Evolutionary conservation across 495 filamentous ascomycete species (phyloP).

Genomic region (Aspergillus cavernicola): DNA sequence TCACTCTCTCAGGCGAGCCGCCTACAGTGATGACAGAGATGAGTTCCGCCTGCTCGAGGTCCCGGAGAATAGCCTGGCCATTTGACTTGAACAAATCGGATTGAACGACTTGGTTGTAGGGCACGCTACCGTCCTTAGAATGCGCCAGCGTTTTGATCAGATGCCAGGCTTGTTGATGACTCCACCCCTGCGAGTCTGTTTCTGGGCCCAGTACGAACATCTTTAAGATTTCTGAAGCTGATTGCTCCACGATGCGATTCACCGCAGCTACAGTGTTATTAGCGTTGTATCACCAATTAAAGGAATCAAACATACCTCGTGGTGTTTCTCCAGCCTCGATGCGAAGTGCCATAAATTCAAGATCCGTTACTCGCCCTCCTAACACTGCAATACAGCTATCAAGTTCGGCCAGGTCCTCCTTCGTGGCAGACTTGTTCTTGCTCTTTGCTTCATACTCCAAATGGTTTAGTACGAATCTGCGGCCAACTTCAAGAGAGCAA

Average conservation of each 20-base stretch:
- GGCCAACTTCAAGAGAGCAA: conserved; percentile 78
- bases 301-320: conserved; percentile 36
- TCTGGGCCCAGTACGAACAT: conserved; percentile 71
- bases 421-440: conserved; percentile 31
- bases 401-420: conserved; percentile 55
- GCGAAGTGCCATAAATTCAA: conserved; percentile 87
- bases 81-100: conserved; percentile 63
- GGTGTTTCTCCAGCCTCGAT: conserved; percentile 88
- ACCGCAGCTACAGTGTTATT: conserved; percentile 62
- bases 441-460: conserved; percentile 52
- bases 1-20: conserved; percentile 73
- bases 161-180: conserved; percentile 82
- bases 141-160: conserved; percentile 70
- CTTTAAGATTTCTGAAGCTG: conserved; percentile 84
- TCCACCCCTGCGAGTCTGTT: conserved; percentile 56
- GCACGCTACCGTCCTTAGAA: conserved; percentile 49
- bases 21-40: conserved; percentile 69
- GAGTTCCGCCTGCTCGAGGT: conserved; percentile 82
- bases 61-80: conserved; percentile 69
- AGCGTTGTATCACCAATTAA: background rate
- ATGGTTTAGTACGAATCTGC: conserved; percentile 84
- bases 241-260: conserved; percentile 81
- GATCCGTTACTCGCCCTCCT: conserved; percentile 87
- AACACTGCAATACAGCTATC: conserved; percentile 78
- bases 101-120: conserved; percentile 81